Evolutionary conservation across 805 yeast species (phyloP), one percentile per base, ranked within the genome.

Genomic region (Candida broadrunensis): DNA sequence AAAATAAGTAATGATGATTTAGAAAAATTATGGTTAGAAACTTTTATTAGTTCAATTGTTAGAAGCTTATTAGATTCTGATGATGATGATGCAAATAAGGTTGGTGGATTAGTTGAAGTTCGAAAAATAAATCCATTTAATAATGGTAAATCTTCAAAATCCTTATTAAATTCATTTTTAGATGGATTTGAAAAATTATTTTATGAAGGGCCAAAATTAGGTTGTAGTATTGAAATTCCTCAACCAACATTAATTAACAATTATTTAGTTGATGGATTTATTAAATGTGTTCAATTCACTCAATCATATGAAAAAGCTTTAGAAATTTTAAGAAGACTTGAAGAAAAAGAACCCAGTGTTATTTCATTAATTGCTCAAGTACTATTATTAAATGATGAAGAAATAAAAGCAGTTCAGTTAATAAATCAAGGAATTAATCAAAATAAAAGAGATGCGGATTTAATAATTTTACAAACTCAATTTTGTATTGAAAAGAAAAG

Each of bases 71-170:
- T 88, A 41, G 79, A 79, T 20, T 60, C 65, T 5, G 88, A 86
- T 38, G 96, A 88, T 38, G 88, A 83, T 34, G 91, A 85, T 41
- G 59, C 58, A 33, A 67, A 68, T 45, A 66, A 66, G 39, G 61
- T 59, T 12, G 61, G 83, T 63, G 65, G 85, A 67, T 54, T 93
- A 41, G 95, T 89, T 8, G 96, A 90, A 56, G 84, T 93, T 29
- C 77, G 96, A 49, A 80, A 84, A 44, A 72, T 88, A 42, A 85
- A 88, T 52, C 97, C 97, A 4, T 76, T 93, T 45, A 56, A 71
- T 20, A 65, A 63, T 24, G 65, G 67, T 8, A 72, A 67, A 23
- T 62, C 71, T 12, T 80, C 83, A 2, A 64, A 65, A 39, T 56
- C 54, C 33, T 51, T 66, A 26, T 54, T 70, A 46, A 52, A 58